Evolutionary conservation across 306 rosid species (phyloP).

Genomic region (Acacia crassicarpa): DNA sequence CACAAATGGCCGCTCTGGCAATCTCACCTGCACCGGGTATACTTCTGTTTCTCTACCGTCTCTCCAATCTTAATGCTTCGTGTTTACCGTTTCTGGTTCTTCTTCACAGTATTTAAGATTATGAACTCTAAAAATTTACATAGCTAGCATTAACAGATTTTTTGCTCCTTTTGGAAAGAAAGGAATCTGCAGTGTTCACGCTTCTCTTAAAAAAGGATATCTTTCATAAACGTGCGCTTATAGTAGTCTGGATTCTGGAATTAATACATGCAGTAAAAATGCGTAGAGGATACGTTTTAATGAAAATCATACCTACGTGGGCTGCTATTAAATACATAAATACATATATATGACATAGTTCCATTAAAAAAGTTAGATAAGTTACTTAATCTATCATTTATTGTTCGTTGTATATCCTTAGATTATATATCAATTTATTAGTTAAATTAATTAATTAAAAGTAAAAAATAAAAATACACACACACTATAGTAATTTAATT

Average conservation of each 20-base stretch:
- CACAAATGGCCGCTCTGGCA: conserved; percentile 36
- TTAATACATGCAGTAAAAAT: too few species aligned
- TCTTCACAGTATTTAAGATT: background rate
- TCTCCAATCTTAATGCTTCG: background rate
- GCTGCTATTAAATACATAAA: conserved; percentile 19
- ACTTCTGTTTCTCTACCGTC: background rate
- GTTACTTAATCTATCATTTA: too few species aligned
- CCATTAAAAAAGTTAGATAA: too few species aligned
- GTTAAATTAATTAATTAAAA: too few species aligned
- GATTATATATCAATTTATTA: too few species aligned
- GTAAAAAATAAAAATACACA: too few species aligned
- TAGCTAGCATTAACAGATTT: background rate
- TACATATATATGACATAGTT: too few species aligned
- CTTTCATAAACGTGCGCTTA: background rate
- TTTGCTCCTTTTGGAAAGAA: background rate
- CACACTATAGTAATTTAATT: too few species aligned
- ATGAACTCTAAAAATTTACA: background rate
- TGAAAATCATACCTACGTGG: background rate
- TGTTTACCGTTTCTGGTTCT: background rate
- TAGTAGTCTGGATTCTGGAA: background rate
- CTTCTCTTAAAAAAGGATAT: background rate
- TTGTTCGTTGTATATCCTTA: too few species aligned
- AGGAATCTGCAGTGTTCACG: background rate
- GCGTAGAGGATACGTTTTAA: too few species aligned
- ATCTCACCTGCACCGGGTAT: conserved; percentile 37